Evolutionary conservation across 2,329 filamentous ascomycete genomes (phyloP).

Genomic region (Aspergillus sp.): DNA sequence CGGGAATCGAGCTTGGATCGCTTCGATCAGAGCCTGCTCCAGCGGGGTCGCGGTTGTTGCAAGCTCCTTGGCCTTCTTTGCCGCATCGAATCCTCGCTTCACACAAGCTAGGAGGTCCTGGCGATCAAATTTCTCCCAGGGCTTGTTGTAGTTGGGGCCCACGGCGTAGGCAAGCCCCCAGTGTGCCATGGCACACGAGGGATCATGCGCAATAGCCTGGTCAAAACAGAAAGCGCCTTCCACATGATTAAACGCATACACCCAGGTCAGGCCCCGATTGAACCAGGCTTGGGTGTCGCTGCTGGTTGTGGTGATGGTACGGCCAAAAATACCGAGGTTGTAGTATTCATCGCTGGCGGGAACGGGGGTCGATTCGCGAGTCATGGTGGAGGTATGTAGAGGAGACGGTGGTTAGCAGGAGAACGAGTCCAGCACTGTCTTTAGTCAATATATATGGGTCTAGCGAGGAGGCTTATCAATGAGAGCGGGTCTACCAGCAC

Average conservation of each 20-base stretch:
- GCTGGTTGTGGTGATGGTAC: slow-evolving; percentile 54
- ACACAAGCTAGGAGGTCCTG: slow-evolving; percentile 43
- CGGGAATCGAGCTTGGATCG: slow-evolving; percentile 61
- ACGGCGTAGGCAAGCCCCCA: slow-evolving; percentile 51
- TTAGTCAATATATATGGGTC: too few species aligned
- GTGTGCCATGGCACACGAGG: slow-evolving; percentile 44
- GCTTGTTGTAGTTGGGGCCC: slow-evolving; percentile 54
- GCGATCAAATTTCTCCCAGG: slow-evolving; percentile 49
- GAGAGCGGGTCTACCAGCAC: too few species aligned
- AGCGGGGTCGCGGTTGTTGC: slow-evolving; percentile 41
- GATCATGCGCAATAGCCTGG: slow-evolving; percentile 41
- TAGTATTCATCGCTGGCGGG: slow-evolving; percentile 32
- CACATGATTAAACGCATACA: slow-evolving; percentile 73
- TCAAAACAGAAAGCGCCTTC: slow-evolving; percentile 58
- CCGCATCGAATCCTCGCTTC: slow-evolving; percentile 46
- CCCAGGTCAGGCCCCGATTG: slow-evolving; percentile 69
- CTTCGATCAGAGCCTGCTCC: slow-evolving; percentile 62
- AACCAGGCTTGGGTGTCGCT: slow-evolving; percentile 64
- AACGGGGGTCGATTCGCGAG: neutral
- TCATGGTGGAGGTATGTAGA: neutral
- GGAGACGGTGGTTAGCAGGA: too few species aligned
- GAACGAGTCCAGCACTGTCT: too few species aligned
- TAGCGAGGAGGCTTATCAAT: too few species aligned
- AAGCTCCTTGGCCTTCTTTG: slow-evolving; percentile 41
- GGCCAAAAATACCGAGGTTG: slow-evolving; percentile 59